Base-by-base conservation (phyloP, 768 basidiomycete genomes). In the Filobasidium wieringae region DNA sequence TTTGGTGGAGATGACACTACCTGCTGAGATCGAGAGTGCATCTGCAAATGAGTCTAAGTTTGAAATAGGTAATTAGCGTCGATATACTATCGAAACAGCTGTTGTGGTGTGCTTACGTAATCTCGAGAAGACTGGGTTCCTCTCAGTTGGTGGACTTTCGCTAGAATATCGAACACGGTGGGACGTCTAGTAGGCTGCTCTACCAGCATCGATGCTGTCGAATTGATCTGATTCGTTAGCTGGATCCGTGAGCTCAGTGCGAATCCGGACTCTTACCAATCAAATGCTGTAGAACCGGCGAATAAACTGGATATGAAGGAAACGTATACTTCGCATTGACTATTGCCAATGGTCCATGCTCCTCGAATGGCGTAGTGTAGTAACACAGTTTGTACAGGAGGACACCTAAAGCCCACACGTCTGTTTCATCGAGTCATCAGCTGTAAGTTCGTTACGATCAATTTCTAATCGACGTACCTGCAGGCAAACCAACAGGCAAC, bases 291-390 rank as follows among this genome's bases (percentile, higher is more conserved):
- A 96, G 81, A 60, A 86, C 81, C 4, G 78, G 74, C 1, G 90
- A 92, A 71, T 92, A 95, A 1, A 85, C 80, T 1, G 88, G 88
- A 72, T 88, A 91, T 32, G 87, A 81, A 1, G 89, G 90, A 47
- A 87, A 86, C 64, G 84, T 85, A 74, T 96, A 99, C 67, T 92
- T 89, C 33, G 92, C 92, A 68, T 96, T 96, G 62, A 97, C 78
- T 62, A 97, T 97, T 2, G 95, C 95, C 52, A 99, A 77, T 2
- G 89, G 87, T 0, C 93, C 93, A 65, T 96, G 91, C 68, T 96
- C 93, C 73, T 99, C 95, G 68, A 99, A 99, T 0, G 95, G 95
- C 0, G 95, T 99, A 0, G 92, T 99, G 74, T 99, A 99, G 76
- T 96, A 99, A 74, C 95, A 97, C 14, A 99, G 81, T 77, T 97